Evolutionary conservation across 1,139 yeast genomes (phyloP), one percentile per base, ranked within the genome.

Genomic region (Candida sp.): DNA sequence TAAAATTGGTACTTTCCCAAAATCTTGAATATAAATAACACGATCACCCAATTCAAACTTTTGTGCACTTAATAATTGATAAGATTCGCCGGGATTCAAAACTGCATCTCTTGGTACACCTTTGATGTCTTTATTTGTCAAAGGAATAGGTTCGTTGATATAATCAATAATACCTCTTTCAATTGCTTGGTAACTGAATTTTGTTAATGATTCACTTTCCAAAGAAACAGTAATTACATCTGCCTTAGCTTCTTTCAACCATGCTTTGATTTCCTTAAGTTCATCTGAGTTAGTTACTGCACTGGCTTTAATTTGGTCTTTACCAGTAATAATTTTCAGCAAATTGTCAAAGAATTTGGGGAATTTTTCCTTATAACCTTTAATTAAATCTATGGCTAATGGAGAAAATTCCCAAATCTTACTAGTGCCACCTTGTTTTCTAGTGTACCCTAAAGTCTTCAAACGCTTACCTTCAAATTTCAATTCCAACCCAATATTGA

Each of bases 31-130:
- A 54, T 88, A 90, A 30, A 87, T 79, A 34, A 95, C 88, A 48
- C 99, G 79, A 58, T 93, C 98, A 54, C 99, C 99, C 33, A 95
- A 73, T 33, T 78, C 78, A 58, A 93, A 95, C 42, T 74, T 69
- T 67, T 95, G 99, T 41, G 78, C 75, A 49, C 86, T 79, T 53
- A 95, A 74, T 51, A 84, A 73, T 55, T 86, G 84, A 57, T 80
- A 80, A 0, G 97, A 87, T 40, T 77, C 81, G 39, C 78, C 69
- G 5, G 97, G 95, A 51, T 86, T 82, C 49, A 95, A 71, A 27
- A 93, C 75, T 0, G 97, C 97, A 41, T 80, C 83, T 45, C 87
- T 77, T 39, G 98, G 98, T 49, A 91, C 95, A 42, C 90, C 89
- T 50, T 81, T 84, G 50, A 90, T 74, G 45, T 81, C 86, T 53